Evolutionary conservation across 163 green algal species (phyloP).

Genomic region (Scenedesmus sp.): DNA sequence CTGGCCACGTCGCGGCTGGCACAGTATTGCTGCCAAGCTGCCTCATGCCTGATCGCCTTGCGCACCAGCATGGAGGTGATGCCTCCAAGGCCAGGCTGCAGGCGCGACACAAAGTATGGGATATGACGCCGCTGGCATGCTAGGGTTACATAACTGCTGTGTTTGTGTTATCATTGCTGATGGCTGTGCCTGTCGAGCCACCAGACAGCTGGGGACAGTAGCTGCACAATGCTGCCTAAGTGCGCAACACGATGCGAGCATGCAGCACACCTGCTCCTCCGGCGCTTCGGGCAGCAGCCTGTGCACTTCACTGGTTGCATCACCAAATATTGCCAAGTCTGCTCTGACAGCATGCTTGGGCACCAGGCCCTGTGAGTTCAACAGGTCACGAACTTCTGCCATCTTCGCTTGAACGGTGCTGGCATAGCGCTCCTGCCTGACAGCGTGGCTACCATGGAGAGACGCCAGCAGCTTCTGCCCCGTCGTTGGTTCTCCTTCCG

Average conservation of each 20-base stretch:
- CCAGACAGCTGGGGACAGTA: neutral
- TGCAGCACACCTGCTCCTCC: constrained; percentile 15
- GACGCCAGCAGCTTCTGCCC: constrained; percentile 31
- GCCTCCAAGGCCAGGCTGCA: constrained; percentile 24
- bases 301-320: neutral
- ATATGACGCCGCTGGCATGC: neutral
- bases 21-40: constrained; percentile 22
- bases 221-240: neutral
- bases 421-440: constrained; percentile 9
- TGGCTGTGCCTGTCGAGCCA: neutral
- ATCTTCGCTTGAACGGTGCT: constrained; percentile 33
- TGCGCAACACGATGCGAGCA: neutral
- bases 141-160: neutral
- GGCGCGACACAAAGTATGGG: neutral
- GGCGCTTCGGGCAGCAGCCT: constrained; percentile 12
- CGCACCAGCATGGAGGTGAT: constrained; percentile 28
- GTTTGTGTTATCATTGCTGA: neutral
- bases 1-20: neutral
- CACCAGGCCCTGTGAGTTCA: neutral
- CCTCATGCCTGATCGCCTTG: constrained; percentile 40
- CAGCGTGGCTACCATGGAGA: neutral
- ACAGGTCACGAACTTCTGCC: constrained; percentile 10
- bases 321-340: neutral
- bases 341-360: neutral
- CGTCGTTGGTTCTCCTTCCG: neutral